Evolutionary conservation across 345 rosid genomes (phyloP).

Genomic region (Aquilaria yunnanensis): DNA sequence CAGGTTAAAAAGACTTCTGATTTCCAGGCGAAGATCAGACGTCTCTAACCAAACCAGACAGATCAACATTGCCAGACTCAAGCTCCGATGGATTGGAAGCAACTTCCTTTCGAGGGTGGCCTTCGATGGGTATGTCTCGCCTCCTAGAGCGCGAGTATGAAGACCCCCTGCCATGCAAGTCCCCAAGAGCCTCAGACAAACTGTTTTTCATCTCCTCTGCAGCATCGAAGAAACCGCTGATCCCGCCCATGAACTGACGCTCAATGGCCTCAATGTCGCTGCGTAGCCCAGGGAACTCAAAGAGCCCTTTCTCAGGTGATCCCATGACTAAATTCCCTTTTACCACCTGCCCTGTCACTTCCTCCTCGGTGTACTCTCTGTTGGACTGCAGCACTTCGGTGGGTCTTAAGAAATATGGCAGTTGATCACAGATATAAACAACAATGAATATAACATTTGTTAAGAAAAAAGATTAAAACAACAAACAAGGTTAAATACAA

Average conservation of each 20-base stretch:
- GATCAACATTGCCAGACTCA: conserved; percentile 35
- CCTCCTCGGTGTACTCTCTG: conserved; percentile 89
- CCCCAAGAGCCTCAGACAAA: conserved; percentile 50
- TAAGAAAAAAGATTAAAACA: background rate
- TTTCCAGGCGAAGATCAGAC: conserved; percentile 27
- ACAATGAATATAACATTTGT: too few species aligned
- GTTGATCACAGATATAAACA: background rate
- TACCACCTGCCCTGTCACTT: conserved; percentile 55
- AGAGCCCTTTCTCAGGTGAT: conserved; percentile 32
- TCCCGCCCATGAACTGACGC: conserved; percentile 45
- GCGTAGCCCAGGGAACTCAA: conserved; percentile 68
- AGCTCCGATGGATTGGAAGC: conserved; percentile 15
- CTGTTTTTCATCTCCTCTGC: conserved; percentile 67
- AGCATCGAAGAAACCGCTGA: conserved; percentile 55
- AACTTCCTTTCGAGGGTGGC: conserved; percentile 22
- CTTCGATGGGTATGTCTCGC: conserved; percentile 51
- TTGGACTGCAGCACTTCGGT: conserved; percentile 58
- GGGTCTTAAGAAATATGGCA: conserved; percentile 40
- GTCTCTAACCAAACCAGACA: conserved; percentile 57
- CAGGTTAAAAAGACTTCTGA: too few species aligned
- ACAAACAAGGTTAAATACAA: too few species aligned
- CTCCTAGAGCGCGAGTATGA: conserved; percentile 28
- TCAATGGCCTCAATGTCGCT: conserved; percentile 61
- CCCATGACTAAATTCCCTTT: conserved; percentile 24
- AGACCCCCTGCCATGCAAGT: conserved; percentile 19